Evolutionary conservation across 1,284 basidiomycete genomes (phyloP).

Genomic region (Rhodotorula sp.): DNA sequence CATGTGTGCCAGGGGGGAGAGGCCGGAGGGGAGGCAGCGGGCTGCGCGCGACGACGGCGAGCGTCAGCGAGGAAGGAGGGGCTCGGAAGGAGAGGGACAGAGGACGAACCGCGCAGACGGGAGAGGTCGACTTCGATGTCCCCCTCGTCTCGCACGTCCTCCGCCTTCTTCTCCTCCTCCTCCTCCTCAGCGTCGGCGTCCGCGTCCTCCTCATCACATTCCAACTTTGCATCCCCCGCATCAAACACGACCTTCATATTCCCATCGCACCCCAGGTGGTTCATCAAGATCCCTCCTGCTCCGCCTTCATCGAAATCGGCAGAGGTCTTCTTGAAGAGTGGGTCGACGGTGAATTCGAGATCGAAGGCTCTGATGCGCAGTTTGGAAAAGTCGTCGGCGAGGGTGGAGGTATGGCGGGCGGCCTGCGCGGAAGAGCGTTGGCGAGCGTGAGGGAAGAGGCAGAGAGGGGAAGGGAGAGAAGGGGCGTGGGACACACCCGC

Average conservation of each 20-base stretch:
- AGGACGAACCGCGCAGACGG: conserved; percentile 51
- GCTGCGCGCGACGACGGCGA: background rate
- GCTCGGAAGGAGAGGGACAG: background rate
- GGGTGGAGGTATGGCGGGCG: conserved; percentile 56
- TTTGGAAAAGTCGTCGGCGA: conserved; percentile 77
- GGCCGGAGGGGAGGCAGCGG: conserved; percentile 44
- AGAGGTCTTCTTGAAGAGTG: conserved; percentile 94
- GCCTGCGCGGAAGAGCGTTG: conserved; percentile 6
- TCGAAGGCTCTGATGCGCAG: conserved; percentile 80
- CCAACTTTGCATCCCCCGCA: conserved; percentile 80
- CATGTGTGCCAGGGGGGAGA: conserved; percentile 51
- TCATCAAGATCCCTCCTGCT: conserved; percentile 89
- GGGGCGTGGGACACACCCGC: conserved; percentile 46
- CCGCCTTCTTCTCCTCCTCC: conserved; percentile 56
- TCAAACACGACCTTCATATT: conserved; percentile 91
- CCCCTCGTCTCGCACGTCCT: conserved; percentile 58
- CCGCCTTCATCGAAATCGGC: conserved; percentile 99
- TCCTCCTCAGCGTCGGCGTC: conserved; percentile 54
- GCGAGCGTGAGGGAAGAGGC: background rate
- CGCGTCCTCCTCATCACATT: conserved; percentile 68
- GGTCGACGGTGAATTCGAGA: conserved; percentile 93
- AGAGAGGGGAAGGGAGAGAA: background rate
- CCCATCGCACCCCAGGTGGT: conserved; percentile 71
- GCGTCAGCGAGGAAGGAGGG: background rate
- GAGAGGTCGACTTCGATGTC: conserved; percentile 45